phyloP scores from a whole-genome alignment of 768 basidiomycete genomes.

The Mycena epipterygia region DNA sequence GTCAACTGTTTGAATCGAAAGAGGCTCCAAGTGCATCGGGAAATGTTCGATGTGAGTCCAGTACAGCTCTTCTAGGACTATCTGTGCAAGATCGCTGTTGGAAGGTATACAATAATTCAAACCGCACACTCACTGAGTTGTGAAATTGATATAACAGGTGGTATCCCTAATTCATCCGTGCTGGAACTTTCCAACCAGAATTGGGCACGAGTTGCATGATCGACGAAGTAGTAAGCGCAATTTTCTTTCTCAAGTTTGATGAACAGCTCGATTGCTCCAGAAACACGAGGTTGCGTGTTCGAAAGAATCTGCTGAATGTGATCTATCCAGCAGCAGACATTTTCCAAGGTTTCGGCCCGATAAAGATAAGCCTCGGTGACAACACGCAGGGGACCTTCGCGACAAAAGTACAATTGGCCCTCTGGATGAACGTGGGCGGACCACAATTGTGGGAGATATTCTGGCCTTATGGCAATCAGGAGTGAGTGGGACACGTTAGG shows the following conservation, averaged over 20 bases:
- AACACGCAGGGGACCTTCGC: slow-evolving; percentile 49
- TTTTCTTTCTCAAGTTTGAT: slow-evolving; percentile 57
- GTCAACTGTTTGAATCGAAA: slow-evolving; percentile 53
- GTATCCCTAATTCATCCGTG: slow-evolving; percentile 59
- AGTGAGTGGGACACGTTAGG: background rate
- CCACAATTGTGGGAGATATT: slow-evolving; percentile 66
- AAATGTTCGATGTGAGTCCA: slow-evolving; percentile 77
- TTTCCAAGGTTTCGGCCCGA: slow-evolving; percentile 45
- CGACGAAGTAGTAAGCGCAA: slow-evolving; percentile 72
- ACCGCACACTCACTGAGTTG: slow-evolving; percentile 65
- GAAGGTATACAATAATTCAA: background rate
- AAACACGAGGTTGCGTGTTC: slow-evolving; percentile 46
- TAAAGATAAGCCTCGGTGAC: slow-evolving; percentile 71
- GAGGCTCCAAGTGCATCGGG: slow-evolving; percentile 62
- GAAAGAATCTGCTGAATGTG: slow-evolving; percentile 47
- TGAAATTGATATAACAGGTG: slow-evolving; percentile 58
- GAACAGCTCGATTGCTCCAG: slow-evolving; percentile 62
- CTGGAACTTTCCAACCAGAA: slow-evolving; percentile 70
- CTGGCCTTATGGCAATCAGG: slow-evolving; percentile 7
- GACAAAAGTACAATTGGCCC: slow-evolving; percentile 68
- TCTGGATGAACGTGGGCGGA: slow-evolving; percentile 66
- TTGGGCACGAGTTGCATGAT: slow-evolving; percentile 58
- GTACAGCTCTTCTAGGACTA: slow-evolving; percentile 63
- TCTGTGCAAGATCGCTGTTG: slow-evolving; percentile 47
- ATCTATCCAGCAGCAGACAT: slow-evolving; percentile 54